Conservation (phyloP, 2,329 filamentous ascomycete genomes). For the Colletotrichum filicis region DNA sequence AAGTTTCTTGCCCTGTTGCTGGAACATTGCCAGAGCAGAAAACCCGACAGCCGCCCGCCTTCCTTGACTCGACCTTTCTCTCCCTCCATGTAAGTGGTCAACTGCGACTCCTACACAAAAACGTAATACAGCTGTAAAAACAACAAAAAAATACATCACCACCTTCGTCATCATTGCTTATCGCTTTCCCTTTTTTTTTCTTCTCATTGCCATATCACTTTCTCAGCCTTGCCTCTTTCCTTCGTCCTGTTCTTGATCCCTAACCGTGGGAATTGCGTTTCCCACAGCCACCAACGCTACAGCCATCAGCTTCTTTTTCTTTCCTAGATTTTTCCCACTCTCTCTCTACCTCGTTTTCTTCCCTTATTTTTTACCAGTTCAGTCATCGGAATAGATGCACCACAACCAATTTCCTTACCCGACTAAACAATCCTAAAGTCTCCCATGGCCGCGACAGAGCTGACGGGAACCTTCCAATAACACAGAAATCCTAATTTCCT, state of each 20-base stretch:
- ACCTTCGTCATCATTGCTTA: conserved; percentile 5
- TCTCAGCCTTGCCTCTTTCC: background rate
- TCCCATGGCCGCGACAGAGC: conserved; percentile 19
- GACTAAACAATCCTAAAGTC: background rate
- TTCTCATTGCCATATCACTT: too few relatives aligned
- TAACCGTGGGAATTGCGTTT: background rate
- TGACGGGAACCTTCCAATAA: conserved; percentile 22
- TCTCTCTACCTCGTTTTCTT: background rate
- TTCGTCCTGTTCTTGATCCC: background rate
- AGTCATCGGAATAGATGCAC: conserved; percentile 8
- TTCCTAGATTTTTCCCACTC: background rate
- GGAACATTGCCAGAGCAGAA: conserved; percentile 37
- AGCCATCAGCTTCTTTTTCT: conserved; percentile 6
- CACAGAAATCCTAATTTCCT: conserved; percentile 30
- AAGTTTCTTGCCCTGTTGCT: conserved; percentile 32
- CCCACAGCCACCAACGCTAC: background rate
- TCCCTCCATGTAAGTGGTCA: conserved; percentile 34
- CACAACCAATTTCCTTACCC: background rate
- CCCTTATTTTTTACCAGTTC: background rate
- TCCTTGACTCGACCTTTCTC: conserved; percentile 12
- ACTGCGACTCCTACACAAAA: conserved; percentile 3
- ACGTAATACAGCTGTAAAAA: background rate
- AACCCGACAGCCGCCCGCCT: conserved; percentile 24
- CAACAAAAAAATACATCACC: background rate
- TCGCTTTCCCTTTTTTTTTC: background rate